Conservation (phyloP, 495 filamentous ascomycete species). For the Penicillium canescens region DNA sequence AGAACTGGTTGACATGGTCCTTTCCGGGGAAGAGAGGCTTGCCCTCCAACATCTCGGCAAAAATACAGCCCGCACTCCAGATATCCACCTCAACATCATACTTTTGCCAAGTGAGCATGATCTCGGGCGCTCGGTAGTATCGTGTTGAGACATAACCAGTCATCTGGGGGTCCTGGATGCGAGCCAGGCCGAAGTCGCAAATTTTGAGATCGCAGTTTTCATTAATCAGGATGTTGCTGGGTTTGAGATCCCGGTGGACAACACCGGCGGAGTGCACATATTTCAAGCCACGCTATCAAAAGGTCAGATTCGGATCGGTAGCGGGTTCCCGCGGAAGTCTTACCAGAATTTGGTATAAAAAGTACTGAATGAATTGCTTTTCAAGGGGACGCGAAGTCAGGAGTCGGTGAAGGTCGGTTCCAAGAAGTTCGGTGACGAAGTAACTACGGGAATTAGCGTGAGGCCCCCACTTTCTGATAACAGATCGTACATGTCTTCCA, state of each 20-base stretch:
- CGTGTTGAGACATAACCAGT: conserved; percentile 98
- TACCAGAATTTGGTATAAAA: conserved; percentile 97
- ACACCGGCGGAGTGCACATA: conserved; percentile 99
- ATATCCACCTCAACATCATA: conserved; percentile 99
- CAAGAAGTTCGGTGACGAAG: conserved; percentile 96
- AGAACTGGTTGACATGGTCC: conserved; percentile 99
- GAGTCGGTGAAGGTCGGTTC: conserved; percentile 93
- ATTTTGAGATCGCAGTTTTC: conserved; percentile 99
- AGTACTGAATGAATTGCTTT: conserved; percentile 99
- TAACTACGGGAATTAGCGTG: conserved; percentile 59
- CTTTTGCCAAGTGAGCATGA: conserved; percentile 99
- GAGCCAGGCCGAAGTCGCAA: conserved; percentile 96
- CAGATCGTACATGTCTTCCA: conserved; percentile 88
- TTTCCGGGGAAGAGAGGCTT: conserved; percentile 98
- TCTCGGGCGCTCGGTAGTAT: conserved; percentile 98
- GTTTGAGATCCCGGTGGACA: conserved; percentile 96
- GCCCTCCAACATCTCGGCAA: conserved; percentile 98
- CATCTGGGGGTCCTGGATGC: conserved; percentile 99
- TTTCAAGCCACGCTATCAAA: conserved; percentile 83
- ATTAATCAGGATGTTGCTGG: conserved; percentile 98
- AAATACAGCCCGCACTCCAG: conserved; percentile 99
- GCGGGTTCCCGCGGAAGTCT: conserved; percentile 44
- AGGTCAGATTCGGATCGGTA: conserved; percentile 79
- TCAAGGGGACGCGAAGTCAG: conserved; percentile 94
- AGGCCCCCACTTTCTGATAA: conserved; percentile 14